These are phyloP conservation scores for Lonicera japonica DNA, from an alignment of 129 eudicot genomes.

Conservation along the genomic window DNA sequence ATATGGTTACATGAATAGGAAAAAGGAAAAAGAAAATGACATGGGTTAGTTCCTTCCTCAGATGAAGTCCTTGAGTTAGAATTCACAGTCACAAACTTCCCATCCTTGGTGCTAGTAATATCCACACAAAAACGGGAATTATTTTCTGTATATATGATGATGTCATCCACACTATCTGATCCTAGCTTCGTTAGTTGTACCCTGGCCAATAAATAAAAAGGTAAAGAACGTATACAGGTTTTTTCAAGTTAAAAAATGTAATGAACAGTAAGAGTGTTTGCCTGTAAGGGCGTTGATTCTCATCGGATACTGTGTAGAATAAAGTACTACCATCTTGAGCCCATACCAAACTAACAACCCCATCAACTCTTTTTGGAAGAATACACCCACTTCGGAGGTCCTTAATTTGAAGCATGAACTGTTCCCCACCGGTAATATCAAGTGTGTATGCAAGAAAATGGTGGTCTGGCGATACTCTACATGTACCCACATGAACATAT, in stretches of 20 bases:
- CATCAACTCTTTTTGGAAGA: conserved; percentile 44
- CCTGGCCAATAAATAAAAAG: conserved; percentile 33
- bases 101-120: conserved; percentile 90
- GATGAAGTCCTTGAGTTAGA: conserved; percentile 95
- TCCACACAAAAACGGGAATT: conserved; percentile 84
- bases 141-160: conserved; percentile 44
- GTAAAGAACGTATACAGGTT: conserved; percentile 11
- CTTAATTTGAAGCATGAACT: conserved; percentile 69
- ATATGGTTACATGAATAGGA: not conserved
- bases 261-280: conserved; percentile 19
- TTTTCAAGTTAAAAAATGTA: not conserved
- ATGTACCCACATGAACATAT: conserved; percentile 86
- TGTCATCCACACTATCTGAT: conserved; percentile 34
- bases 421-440: conserved; percentile 61
- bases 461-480: conserved; percentile 91
- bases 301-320: conserved; percentile 77
- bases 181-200: conserved; percentile 61
- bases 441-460: conserved; percentile 77
- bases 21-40: conserved; percentile 9
- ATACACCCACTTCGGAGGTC: conserved; percentile 40
- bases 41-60: conserved; percentile 69
- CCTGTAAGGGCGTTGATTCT: conserved; percentile 86
- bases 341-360: conserved; percentile 93
- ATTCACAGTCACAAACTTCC: conserved; percentile 79
- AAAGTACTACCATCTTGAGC: conserved; percentile 62